These are phyloP conservation scores for Candida manassasensis DNA, from an alignment of 805 yeast genomes.

Conservation along the genomic window DNA sequence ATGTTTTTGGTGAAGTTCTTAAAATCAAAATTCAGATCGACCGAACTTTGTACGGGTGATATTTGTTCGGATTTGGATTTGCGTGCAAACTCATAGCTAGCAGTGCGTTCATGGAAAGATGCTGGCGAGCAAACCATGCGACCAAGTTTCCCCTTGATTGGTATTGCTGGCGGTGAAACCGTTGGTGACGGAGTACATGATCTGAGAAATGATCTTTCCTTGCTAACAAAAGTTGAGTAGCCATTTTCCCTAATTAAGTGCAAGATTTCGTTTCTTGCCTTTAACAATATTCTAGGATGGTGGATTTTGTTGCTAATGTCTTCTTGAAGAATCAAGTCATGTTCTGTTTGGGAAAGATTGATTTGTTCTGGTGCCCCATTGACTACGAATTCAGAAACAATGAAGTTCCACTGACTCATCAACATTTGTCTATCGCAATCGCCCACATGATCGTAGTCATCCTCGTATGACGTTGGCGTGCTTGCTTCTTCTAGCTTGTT, in stretches of 20 bases:
- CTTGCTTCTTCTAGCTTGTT: too few relatives aligned
- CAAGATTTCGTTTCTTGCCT: conserved; percentile 28
- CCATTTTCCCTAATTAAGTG: conserved; percentile 33
- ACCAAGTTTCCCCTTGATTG: neutral
- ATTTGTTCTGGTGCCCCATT: conserved; percentile 44
- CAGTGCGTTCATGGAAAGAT: neutral
- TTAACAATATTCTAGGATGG: conserved; percentile 21
- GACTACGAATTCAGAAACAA: conserved; percentile 37
- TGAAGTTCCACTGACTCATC: conserved; percentile 30
- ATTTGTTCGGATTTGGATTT: conserved; percentile 2
- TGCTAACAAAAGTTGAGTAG: conserved; percentile 11
- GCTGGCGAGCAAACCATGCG: neutral
- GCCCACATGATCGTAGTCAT: neutral
- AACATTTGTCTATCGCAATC: conserved; percentile 4
- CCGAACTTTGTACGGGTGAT: conserved; percentile 1
- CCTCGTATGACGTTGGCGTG: too few relatives aligned
- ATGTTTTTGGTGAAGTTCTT: neutral
- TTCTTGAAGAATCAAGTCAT: conserved; percentile 20
- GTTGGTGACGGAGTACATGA: neutral
- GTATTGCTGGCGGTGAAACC: neutral
- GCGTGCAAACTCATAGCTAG: neutral
- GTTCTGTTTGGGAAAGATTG: conserved; percentile 42
- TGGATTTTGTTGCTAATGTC: conserved; percentile 16
- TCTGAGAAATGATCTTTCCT: neutral
- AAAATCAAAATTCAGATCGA: neutral